Evolutionary conservation across 768 basidiomycete genomes (phyloP).

Genomic region (Mrakia blollopis): DNA sequence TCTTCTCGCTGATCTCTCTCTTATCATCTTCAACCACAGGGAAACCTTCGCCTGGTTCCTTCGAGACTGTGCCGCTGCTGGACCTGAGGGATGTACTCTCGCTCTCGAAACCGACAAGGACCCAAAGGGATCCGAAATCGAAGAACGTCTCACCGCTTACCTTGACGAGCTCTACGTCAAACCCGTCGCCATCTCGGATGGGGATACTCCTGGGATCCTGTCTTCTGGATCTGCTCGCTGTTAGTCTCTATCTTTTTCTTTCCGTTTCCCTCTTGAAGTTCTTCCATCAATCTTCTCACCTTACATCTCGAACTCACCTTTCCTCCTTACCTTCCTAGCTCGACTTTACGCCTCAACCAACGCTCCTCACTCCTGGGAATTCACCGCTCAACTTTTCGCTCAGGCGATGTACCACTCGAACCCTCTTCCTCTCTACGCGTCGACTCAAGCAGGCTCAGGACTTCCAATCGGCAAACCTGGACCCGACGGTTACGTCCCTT

Average conservation of each 20-base stretch:
- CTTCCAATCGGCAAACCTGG: neutral
- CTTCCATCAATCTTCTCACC: neutral
- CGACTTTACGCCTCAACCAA: constrained; percentile 23
- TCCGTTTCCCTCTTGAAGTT: neutral
- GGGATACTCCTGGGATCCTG: constrained; percentile 10
- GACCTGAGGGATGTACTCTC: constrained; percentile 14
- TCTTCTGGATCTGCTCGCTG: constrained; percentile 17
- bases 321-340: neutral
- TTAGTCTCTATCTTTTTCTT: neutral
- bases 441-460: neutral
- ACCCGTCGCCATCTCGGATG: neutral
- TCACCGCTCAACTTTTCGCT: constrained; percentile 17
- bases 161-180: constrained; percentile 18
- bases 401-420: constrained; percentile 26
- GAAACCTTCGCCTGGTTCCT: constrained; percentile 26
- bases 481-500: neutral
- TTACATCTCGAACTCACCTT: too few species aligned
- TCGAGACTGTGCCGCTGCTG: constrained; percentile 17
- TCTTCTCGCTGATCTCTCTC: neutral
- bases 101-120: constrained; percentile 14
- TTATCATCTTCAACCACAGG: neutral
- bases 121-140: constrained; percentile 18
- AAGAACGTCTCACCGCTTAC: constrained; percentile 15
- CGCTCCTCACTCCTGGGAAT: constrained; percentile 24
- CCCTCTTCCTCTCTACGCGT: constrained; percentile 8